These are phyloP conservation scores for Plasmodium berghei DNA, from an alignment of 169 alveolate genomes.

Conservation along the genomic window DNA sequence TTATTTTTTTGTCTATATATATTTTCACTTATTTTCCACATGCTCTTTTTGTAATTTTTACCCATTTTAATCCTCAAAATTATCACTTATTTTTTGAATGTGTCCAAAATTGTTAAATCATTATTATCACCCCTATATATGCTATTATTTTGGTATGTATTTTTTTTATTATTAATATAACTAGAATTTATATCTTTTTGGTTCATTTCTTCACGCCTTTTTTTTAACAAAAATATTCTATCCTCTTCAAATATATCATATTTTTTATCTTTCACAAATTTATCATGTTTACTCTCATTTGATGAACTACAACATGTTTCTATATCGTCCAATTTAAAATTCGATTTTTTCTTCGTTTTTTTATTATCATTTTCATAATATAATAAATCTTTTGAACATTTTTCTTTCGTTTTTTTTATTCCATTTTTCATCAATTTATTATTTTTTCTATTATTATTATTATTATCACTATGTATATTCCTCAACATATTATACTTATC, in stretches of 20 bases:
- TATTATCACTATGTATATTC: not conserved
- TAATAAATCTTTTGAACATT: too few species aligned
- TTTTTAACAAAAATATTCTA: slow-evolving; percentile 17
- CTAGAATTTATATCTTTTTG: not conserved
- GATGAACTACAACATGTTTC: slow-evolving; percentile 75
- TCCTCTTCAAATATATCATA: slow-evolving; percentile 66
- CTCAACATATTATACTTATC: slow-evolving; percentile 1
- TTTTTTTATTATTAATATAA: not conserved
- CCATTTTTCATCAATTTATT: not conserved
- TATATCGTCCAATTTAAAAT: slow-evolving; percentile 29
- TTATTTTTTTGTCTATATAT: too few species aligned
- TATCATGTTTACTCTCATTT: slow-evolving; percentile 35
- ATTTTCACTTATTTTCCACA: too few species aligned
- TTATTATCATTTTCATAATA: slow-evolving; percentile 3
- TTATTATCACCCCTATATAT: not conserved
- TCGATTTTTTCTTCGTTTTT: slow-evolving; percentile 22
- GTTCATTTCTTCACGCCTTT: slow-evolving; percentile 24
- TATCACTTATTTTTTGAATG: too few species aligned
- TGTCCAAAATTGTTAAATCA: not conserved
- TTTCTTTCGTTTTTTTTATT: not conserved
- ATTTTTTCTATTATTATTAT: not conserved
- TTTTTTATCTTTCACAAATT: slow-evolving; percentile 37
- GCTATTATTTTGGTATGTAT: not conserved
- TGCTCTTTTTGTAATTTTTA: too few species aligned
- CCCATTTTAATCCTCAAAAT: too few species aligned